Evolutionary conservation across 192 early-diverging fungal genomes (phyloP).

Genomic region (Geranomyces variabilis): DNA sequence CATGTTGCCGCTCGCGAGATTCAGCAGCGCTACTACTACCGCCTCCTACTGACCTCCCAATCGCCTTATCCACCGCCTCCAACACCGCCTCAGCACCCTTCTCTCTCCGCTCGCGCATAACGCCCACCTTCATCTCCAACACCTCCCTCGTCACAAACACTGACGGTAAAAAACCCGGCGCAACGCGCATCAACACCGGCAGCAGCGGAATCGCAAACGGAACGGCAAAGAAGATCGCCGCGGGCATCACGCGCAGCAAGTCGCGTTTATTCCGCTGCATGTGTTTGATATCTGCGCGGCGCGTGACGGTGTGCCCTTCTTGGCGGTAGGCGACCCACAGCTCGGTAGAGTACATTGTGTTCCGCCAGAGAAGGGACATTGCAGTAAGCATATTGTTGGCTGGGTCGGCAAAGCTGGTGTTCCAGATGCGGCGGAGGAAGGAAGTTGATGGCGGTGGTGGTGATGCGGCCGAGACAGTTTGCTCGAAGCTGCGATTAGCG

Average conservation of each 20-base stretch:
- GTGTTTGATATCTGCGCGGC: slow-evolving; percentile 10
- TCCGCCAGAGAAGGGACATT: background rate
- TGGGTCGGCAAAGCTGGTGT: slow-evolving; percentile 6
- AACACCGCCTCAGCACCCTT: background rate
- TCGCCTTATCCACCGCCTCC: background rate
- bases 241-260: slow-evolving; percentile 4
- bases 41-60: background rate
- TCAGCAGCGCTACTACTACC: background rate
- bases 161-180: slow-evolving; percentile 8
- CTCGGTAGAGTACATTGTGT: background rate
- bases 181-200: background rate
- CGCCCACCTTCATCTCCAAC: slow-evolving; percentile 2
- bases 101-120: background rate
- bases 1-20: background rate
- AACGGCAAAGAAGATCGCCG: slow-evolving; percentile 14
- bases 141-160: slow-evolving; percentile 25
- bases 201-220: slow-evolving; percentile 17
- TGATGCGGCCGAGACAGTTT: too few species aligned
- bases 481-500: too few species aligned
- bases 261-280: slow-evolving; percentile 21
- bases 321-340: slow-evolving; percentile 10
- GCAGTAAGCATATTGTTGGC: background rate
- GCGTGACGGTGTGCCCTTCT: background rate
- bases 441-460: too few species aligned
- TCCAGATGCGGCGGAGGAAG: too few species aligned